Conservation (phyloP, 73 alveolate genomes). For the Symbiodinium pilosum region DNA sequence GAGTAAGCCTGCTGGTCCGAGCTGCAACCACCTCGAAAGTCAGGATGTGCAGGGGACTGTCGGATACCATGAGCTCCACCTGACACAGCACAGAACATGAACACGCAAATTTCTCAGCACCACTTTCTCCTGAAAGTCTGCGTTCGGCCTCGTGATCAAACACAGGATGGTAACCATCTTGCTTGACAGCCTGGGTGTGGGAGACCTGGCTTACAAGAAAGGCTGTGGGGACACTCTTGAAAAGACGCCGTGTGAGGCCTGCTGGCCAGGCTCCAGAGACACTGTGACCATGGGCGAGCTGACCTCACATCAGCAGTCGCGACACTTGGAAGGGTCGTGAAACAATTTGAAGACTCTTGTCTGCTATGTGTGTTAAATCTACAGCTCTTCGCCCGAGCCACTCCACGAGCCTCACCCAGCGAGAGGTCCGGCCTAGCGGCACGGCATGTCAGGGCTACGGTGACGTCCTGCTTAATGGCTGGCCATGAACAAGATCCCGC, state of each 20-base stretch:
- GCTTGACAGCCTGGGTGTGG: conserved; percentile 38
- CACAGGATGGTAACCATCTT: conserved; percentile 90
- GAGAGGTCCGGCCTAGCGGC: conserved; percentile 8
- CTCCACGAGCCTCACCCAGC: not conserved
- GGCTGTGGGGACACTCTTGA: not conserved
- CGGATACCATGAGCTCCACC: conserved; percentile 25
- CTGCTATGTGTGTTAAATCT: no score
- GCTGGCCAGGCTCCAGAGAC: conserved; percentile 67
- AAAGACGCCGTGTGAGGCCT: not conserved
- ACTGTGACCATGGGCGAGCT: conserved; percentile 73
- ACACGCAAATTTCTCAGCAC: no score
- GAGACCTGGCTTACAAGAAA: not conserved
- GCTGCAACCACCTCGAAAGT: conserved; percentile 27
- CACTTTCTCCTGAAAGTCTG: no score
- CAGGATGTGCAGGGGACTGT: conserved; percentile 64
- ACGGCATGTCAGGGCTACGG: no score
- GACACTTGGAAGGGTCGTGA: not conserved
- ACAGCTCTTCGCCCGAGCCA: not conserved
- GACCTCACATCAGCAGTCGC: not conserved
- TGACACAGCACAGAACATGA: not conserved
- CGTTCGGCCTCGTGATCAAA: conserved; percentile 43
- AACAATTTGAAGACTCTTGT: no score
- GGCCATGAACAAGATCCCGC: no score
- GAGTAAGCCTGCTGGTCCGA: no score
- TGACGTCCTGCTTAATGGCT: no score